These are phyloP conservation scores for Nepenthes gracilis DNA, from an alignment of 148 eudicot genomes.

Conservation along the genomic window DNA sequence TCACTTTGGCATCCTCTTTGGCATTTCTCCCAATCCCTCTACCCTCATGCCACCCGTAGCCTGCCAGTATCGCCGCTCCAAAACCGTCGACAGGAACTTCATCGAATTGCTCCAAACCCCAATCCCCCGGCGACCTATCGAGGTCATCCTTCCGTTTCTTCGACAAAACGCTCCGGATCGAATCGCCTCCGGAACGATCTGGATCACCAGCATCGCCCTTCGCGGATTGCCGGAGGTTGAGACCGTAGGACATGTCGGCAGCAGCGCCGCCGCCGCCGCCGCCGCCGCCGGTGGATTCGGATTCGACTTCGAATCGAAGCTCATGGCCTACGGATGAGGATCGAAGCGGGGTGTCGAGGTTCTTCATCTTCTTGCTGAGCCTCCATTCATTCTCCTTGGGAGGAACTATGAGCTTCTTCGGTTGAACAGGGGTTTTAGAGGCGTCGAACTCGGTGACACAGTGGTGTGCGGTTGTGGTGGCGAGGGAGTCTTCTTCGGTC, in stretches of 20 bases:
- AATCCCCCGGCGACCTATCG: slow-evolving; percentile 43
- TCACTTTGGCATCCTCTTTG: slow-evolving; percentile 60
- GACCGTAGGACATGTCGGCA: slow-evolving; percentile 36
- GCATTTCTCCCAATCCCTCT: slow-evolving; percentile 69
- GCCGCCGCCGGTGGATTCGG: slow-evolving; percentile 5
- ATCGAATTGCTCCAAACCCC: slow-evolving; percentile 40
- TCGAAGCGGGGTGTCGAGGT: slow-evolving; percentile 40
- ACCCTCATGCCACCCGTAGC: slow-evolving; percentile 89
- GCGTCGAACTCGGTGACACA: slow-evolving; percentile 54
- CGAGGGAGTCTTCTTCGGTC: too few species aligned
- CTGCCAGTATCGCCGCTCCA: slow-evolving; percentile 64
- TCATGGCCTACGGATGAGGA: slow-evolving; percentile 12
- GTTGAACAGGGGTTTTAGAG: slow-evolving; percentile 23
- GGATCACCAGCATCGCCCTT: not conserved
- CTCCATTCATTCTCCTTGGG: slow-evolving; percentile 51
- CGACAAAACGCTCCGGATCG: slow-evolving; percentile 26
- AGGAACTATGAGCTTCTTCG: slow-evolving; percentile 27
- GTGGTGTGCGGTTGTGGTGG: slow-evolving; percentile 7
- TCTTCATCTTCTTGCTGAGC: slow-evolving; percentile 55
- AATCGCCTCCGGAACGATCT: slow-evolving; percentile 1
- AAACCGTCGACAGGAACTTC: slow-evolving; percentile 76
- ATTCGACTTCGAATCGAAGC: slow-evolving; percentile 37
- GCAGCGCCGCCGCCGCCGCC: slow-evolving; percentile 12
- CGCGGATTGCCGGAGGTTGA: slow-evolving; percentile 38
- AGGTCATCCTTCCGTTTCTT: slow-evolving; percentile 58